Evolutionary conservation across 1,139 yeast species (phyloP).

Genomic region (Taiozyma sp.): DNA sequence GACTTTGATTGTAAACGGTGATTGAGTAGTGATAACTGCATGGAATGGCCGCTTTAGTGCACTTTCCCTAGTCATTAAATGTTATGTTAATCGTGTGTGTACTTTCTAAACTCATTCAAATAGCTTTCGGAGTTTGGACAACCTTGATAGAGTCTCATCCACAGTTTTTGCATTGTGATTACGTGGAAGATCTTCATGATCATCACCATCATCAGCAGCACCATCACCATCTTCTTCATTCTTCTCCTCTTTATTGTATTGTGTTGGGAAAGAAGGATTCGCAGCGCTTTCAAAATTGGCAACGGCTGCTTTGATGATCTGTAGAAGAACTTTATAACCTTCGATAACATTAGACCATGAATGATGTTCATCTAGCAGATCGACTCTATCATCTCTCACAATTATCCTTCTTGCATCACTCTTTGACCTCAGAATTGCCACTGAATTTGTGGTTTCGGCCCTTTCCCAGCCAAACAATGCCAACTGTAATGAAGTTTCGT

Average conservation of each 20-base stretch:
- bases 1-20: too few relatives aligned
- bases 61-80: too few relatives aligned
- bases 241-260: not conserved
- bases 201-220: not conserved
- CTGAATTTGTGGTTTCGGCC: not conserved
- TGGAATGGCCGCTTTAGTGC: too few relatives aligned
- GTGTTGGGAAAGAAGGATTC: not conserved
- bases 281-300: not conserved
- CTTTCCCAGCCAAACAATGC: slow-evolving; percentile 31
- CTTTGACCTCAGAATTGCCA: slow-evolving; percentile 24
- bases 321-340: slow-evolving; percentile 14
- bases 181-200: not conserved
- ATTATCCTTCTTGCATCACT: slow-evolving; percentile 31
- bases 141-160: not conserved
- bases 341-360: slow-evolving; percentile 27
- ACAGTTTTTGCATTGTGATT: not conserved
- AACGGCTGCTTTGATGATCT: slow-evolving; percentile 4
- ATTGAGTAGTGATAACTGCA: too few relatives aligned
- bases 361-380: slow-evolving; percentile 29
- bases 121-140: not conserved
- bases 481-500: slow-evolving; percentile 3
- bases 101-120: not conserved
- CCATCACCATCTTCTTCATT: not conserved
- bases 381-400: slow-evolving; percentile 14
- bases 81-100: too few relatives aligned